Conservation (phyloP, 2,329 filamentous ascomycete genomes). For the Pseudogymnoascus sp. region DNA sequence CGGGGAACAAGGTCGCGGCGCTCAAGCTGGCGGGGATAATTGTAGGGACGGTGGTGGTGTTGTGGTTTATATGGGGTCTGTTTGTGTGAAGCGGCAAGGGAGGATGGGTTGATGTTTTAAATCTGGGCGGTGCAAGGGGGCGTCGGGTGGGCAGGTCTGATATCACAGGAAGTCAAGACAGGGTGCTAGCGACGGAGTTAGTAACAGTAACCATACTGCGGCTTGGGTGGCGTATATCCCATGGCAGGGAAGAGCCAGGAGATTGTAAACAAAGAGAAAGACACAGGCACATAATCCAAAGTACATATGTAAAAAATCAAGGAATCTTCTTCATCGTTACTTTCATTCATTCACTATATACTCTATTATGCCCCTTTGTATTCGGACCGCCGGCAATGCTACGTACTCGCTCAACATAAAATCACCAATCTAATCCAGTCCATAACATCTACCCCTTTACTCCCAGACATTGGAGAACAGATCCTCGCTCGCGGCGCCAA, state of each 20-base stretch:
- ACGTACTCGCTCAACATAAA: conserved; percentile 5
- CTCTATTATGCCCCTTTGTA: conserved; percentile 5
- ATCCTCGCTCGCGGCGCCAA: conserved; percentile 65
- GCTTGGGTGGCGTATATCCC: not conserved
- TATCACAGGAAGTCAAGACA: not conserved
- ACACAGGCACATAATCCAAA: not conserved
- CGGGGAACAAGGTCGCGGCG: conserved; percentile 84
- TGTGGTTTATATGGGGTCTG: conserved; percentile 50
- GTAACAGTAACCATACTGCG: not conserved
- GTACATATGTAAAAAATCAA: conserved; percentile 4
- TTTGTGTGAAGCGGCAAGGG: conserved; percentile 19
- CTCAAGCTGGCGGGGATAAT: conserved; percentile 83
- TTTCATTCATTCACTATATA: not conserved
- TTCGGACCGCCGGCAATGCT: conserved; percentile 2
- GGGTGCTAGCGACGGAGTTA: not conserved
- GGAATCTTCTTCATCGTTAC: not conserved
- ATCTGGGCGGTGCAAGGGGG: not conserved
- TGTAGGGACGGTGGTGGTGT: conserved; percentile 58
- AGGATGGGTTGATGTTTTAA: not conserved
- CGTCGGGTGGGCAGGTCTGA: not conserved
- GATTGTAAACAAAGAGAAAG: not conserved
- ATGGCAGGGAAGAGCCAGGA: not conserved
- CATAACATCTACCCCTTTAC: conserved; percentile 32
- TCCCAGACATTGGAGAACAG: conserved; percentile 95
- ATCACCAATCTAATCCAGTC: not conserved